Evolutionary conservation across 768 basidiomycete species (phyloP), one percentile per base, ranked within the genome.

Genomic region (Guyanaporus albipodus): DNA sequence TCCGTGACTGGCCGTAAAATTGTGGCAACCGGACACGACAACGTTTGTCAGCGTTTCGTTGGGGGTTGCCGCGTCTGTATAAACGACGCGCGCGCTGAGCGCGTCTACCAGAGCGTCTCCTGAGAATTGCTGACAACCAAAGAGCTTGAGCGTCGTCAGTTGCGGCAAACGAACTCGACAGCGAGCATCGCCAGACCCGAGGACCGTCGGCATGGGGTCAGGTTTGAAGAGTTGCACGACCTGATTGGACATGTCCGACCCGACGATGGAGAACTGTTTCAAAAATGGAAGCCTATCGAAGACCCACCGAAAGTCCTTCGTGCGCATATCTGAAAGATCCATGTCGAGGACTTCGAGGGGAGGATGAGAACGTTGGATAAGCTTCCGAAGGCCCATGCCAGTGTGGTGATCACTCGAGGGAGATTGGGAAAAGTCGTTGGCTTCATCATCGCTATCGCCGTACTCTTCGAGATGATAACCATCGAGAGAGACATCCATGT

Each of bases 271-370:
- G 62, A 90, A 90, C 39, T 80, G 76, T 55, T 77, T 76, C 38
- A 90, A 67, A 27, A 62, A 49, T 1, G 62, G 59, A 11, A 86
- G 67, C 29, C 73, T 70, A 46, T 80, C 77, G 52, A 89, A 89
- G 38, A 80, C 69, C 68, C 80, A 86, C 24, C 57, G 61, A 59
- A 90, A 90, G 59, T 90, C 87, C 67, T 87, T 89, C 26, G 86
- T 89, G 36, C 86, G 82, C 79, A 87, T 82, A 66, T 89, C 87
- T 43, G 83, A 82, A 55, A 82, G 85, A 56, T 89, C 82, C 87
- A 90, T 89, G 59, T 83, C 77, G 19, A 89, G 75, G 26, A 80
- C 63, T 38, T 73, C 72, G 32, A 90, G 67, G 12, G 83, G 83
- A 3, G 87, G 87, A 39, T 68, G 69, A 46, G 75, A 82, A 9